A percentile compares a stretch with the other conserved stretches of the same genome.
Evolutionary conservation across 2,329 filamentous ascomycete genomes (phyloP).

Genomic region (Penicillium sp.): DNA sequence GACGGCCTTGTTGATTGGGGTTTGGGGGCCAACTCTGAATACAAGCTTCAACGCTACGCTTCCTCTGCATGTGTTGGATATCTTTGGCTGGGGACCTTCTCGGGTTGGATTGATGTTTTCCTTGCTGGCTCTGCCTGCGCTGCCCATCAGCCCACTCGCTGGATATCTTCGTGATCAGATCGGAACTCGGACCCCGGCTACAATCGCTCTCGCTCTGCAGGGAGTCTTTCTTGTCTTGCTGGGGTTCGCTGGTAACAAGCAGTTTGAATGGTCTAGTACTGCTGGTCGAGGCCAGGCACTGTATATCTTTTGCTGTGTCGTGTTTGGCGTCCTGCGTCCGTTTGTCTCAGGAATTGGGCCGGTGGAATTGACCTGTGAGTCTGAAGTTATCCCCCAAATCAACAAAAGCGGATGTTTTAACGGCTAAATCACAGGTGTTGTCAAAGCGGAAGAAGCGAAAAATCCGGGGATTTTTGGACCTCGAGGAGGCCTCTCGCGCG

Average conservation of each 20-base stretch:
- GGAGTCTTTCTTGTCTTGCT: conserved; percentile 3
- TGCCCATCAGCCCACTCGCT: conserved; percentile 56
- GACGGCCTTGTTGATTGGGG: conserved; percentile 3
- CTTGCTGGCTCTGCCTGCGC: conserved; percentile 58
- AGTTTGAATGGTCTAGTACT: conserved; percentile 29
- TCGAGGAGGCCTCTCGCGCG: conserved; percentile 31
- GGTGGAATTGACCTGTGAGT: conserved; percentile 35
- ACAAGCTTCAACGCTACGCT: conserved; percentile 60
- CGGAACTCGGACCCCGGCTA: conserved; percentile 23
- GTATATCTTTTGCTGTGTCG: conserved; percentile 22
- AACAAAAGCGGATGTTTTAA: neutral
- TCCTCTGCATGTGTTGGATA: conserved; percentile 57
- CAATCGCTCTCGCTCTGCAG: neutral
- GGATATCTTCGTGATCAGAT: conserved; percentile 49
- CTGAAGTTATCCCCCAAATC: neutral
- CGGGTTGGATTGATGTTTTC: conserved; percentile 62
- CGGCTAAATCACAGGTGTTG: conserved; percentile 15
- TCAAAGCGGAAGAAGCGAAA: conserved; percentile 23
- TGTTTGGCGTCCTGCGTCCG: conserved; percentile 24
- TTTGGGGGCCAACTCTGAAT: conserved; percentile 43
- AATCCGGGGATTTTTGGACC: conserved; percentile 31
- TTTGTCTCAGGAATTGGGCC: conserved; percentile 31
- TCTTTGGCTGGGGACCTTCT: conserved; percentile 59
- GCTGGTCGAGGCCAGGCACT: conserved; percentile 24
- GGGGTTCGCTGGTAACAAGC: conserved; percentile 10